Base-by-base conservation (phyloP, 352 stramenopile genomes). In the Phytophthora gonapodyides region DNA sequence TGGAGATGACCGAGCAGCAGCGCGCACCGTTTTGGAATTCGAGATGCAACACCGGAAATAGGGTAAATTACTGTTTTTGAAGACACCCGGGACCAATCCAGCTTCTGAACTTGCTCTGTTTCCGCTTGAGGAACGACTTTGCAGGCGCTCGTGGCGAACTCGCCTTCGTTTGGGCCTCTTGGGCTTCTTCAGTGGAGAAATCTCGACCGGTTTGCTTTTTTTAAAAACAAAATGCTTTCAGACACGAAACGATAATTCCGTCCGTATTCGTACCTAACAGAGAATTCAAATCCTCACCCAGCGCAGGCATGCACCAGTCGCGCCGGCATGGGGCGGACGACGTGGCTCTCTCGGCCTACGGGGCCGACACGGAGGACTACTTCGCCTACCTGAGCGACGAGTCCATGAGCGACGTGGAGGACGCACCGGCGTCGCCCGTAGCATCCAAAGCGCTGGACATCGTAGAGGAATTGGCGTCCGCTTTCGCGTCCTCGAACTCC, bases 371-470 rank as follows among this genome's bases (percentile, higher is more conserved):
- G 5, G 81, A 90, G 30, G 81, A 90, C 61, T 90, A 86, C 69
- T 83, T 78, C 55, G 55, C 78, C 15, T 74, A 76, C n/a, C 35
- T 87, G 37, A 91, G 78, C 57, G 81, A 88, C 17, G 77, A 84
- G 36, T 83, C 81, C 35, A 60, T 73, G 36, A 80, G 65, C 33
- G 70, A 73, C 42, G 64, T 50, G 0, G 72, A 82, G 24, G 61
- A 69, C 2, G 58, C 44, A 31, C 46, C 57, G 30, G 16, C 16
- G 7, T 55, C 62, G 8, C 19, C 41, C 42, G 19, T n/a, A 47
- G 21, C 41, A 4, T 42, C 50, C 21, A 62, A 59, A 17, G 8
- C 12, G 19, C 41, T 27, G 24, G 69, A 73, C 30, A 17, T 46
- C 6, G 68, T 68, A 15, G 73, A 80, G 33, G 61, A 73, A 31